Conservation (phyloP, 2,329 filamentous ascomycete genomes). For the Talaromyces sp. region DNA sequence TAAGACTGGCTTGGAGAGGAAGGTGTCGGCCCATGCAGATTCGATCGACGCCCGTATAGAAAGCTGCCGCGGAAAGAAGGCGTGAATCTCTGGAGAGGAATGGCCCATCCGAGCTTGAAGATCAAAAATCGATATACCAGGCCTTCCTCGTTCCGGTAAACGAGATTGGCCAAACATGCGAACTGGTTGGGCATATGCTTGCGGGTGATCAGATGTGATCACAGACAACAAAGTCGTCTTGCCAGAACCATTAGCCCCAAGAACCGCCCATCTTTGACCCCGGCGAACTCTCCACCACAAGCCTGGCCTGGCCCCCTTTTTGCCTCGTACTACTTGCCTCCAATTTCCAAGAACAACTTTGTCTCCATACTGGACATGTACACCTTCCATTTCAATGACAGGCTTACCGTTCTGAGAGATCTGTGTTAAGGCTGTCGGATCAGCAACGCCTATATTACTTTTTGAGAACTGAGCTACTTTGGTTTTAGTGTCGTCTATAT, state of each 20-base stretch:
- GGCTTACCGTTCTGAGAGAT: slow-evolving; percentile 56
- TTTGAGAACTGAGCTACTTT: slow-evolving; percentile 2
- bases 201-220: slow-evolving; percentile 92
- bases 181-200: slow-evolving; percentile 85
- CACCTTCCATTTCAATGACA: slow-evolving; percentile 82
- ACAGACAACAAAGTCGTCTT: slow-evolving; percentile 93
- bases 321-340: slow-evolving; percentile 56
- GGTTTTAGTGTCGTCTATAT: slow-evolving; percentile 2
- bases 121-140: slow-evolving; percentile 86
- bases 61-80: slow-evolving; percentile 79
- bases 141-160: slow-evolving; percentile 66
- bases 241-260: slow-evolving; percentile 88
- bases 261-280: slow-evolving; percentile 86
- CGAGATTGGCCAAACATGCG: slow-evolving; percentile 79
- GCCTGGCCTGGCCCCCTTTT: slow-evolving; percentile 50
- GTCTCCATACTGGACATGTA: slow-evolving; percentile 73
- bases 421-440: slow-evolving; percentile 2
- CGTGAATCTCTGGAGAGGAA: slow-evolving; percentile 89
- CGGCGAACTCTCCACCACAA: slow-evolving; percentile 78
- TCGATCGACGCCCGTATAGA: slow-evolving; percentile 72
- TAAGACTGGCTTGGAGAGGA: slow-evolving; percentile 66
- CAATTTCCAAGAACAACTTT: slow-evolving; percentile 79
- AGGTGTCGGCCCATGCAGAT: slow-evolving; percentile 88
- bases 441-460: not conserved
- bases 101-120: slow-evolving; percentile 87